Conservation (phyloP, 2,329 filamentous ascomycete species). For the Xylaria hypoxylon region DNA sequence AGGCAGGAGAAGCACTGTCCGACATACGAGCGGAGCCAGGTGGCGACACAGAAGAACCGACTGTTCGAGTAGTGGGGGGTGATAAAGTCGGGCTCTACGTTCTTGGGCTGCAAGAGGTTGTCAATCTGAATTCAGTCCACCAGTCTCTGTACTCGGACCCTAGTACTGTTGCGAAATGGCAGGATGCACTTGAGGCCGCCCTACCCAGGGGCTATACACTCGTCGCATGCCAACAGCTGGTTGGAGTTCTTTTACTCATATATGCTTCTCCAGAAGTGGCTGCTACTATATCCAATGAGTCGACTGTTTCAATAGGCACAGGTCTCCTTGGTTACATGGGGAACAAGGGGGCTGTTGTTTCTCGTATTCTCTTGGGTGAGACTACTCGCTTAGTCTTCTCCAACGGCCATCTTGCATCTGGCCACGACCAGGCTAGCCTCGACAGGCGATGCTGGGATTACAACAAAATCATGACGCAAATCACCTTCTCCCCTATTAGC, state of each 20-base stretch:
- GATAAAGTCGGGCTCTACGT: slow-evolving; percentile 89
- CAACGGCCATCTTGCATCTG: slow-evolving; percentile 91
- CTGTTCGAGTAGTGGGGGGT: slow-evolving; percentile 63
- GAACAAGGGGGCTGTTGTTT: slow-evolving; percentile 91
- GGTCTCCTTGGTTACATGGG: slow-evolving; percentile 93
- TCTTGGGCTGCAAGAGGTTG: slow-evolving; percentile 90
- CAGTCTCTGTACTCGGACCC: slow-evolving; percentile 85
- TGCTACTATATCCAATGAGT: slow-evolving; percentile 81
- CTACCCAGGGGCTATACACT: slow-evolving; percentile 82
- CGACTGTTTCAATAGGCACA: slow-evolving; percentile 85
- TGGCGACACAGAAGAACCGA: slow-evolving; percentile 57
- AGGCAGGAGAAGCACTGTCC: not conserved
- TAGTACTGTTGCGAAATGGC: slow-evolving; percentile 80
- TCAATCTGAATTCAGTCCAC: slow-evolving; percentile 82
- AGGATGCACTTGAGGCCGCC: slow-evolving; percentile 76
- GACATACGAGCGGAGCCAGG: slow-evolving; percentile 42
- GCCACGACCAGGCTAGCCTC: slow-evolving; percentile 78
- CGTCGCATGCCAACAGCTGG: slow-evolving; percentile 84
- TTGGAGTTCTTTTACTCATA: slow-evolving; percentile 84
- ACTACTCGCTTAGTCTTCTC: slow-evolving; percentile 90
- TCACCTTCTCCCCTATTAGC: slow-evolving; percentile 80
- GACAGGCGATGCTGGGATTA: slow-evolving; percentile 93
- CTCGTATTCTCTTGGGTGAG: slow-evolving; percentile 86
- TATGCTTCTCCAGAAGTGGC: slow-evolving; percentile 85
- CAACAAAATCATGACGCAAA: slow-evolving; percentile 78